Conservation (phyloP, 768 basidiomycete species). For the Tricholoma bakamatsutake region DNA sequence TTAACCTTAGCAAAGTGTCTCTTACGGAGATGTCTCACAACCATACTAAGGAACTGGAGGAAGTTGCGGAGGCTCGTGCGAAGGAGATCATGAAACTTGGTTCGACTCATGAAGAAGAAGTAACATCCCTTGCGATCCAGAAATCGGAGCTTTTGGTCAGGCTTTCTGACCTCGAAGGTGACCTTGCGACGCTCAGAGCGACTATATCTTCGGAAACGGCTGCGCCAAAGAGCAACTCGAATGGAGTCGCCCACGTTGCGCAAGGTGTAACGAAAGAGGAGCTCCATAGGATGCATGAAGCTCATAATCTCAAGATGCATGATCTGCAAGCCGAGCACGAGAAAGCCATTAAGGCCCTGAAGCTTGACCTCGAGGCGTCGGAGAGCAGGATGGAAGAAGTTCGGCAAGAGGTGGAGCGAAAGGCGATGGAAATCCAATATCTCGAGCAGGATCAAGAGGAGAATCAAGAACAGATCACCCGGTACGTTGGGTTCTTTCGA, state of each 20-base stretch:
- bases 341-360: constrained; percentile 45
- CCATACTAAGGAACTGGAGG: constrained; percentile 70
- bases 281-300: constrained; percentile 71
- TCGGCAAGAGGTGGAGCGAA: constrained; percentile 56
- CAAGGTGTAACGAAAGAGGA: constrained; percentile 69
- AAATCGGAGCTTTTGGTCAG: constrained; percentile 57
- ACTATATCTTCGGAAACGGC: constrained; percentile 42
- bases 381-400: constrained; percentile 45
- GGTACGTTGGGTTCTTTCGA: constrained; percentile 66
- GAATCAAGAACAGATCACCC: constrained; percentile 63
- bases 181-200: constrained; percentile 61
- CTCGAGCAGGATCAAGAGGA: constrained; percentile 79
- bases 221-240: constrained; percentile 53
- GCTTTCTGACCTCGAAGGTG: constrained; percentile 75
- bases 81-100: constrained; percentile 66
- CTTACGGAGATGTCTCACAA: constrained; percentile 65
- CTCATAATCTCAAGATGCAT: constrained; percentile 75
- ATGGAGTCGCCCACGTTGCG: constrained; percentile 29
- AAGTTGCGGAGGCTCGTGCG: constrained; percentile 60
- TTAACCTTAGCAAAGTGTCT: constrained; percentile 63
- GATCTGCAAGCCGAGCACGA: constrained; percentile 69
- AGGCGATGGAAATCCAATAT: constrained; percentile 78
- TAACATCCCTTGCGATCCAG: constrained; percentile 47
- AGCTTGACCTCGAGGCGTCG: constrained; percentile 52
- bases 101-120: constrained; percentile 54